Evolutionary conservation across 805 yeast species (phyloP).

Genomic region (Millerozyma miso): DNA sequence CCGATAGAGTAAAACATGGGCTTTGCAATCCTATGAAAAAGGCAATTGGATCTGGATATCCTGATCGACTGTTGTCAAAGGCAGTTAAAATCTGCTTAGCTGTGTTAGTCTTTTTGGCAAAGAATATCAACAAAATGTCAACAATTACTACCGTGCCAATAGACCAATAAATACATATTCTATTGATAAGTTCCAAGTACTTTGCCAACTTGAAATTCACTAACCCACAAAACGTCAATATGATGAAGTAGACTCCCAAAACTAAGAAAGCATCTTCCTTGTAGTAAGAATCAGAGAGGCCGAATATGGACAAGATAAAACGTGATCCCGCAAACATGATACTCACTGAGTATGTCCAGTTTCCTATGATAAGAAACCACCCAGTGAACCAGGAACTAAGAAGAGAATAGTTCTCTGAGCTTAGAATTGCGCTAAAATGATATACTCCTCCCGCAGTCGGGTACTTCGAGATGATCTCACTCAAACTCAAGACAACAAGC

Average conservation of each 20-base stretch:
- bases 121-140: slow-evolving; percentile 58
- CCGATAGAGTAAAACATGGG: slow-evolving; percentile 74
- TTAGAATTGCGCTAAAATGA: slow-evolving; percentile 70
- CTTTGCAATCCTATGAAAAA: slow-evolving; percentile 76
- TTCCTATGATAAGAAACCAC: slow-evolving; percentile 69
- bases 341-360: slow-evolving; percentile 73
- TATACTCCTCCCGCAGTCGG: slow-evolving; percentile 77
- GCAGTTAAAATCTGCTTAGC: slow-evolving; percentile 55
- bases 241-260: slow-evolving; percentile 50
- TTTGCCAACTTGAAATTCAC: slow-evolving; percentile 59
- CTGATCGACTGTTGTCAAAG: slow-evolving; percentile 69
- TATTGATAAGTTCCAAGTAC: slow-evolving; percentile 59
- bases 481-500: slow-evolving; percentile 64
- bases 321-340: slow-evolving; percentile 76
- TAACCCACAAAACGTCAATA: slow-evolving; percentile 57
- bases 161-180: slow-evolving; percentile 71
- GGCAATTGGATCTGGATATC: slow-evolving; percentile 70
- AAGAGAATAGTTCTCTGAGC: slow-evolving; percentile 53
- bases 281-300: slow-evolving; percentile 55
- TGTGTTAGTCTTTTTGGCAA: slow-evolving; percentile 56
- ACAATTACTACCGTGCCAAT: slow-evolving; percentile 65
- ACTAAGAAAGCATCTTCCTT: slow-evolving; percentile 55
- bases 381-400: slow-evolving; percentile 74
- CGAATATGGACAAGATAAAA: slow-evolving; percentile 62
- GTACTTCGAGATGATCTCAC: slow-evolving; percentile 73